Evolutionary conservation across 768 basidiomycete species (phyloP).

Genomic region (Lyophyllum shimeji): DNA sequence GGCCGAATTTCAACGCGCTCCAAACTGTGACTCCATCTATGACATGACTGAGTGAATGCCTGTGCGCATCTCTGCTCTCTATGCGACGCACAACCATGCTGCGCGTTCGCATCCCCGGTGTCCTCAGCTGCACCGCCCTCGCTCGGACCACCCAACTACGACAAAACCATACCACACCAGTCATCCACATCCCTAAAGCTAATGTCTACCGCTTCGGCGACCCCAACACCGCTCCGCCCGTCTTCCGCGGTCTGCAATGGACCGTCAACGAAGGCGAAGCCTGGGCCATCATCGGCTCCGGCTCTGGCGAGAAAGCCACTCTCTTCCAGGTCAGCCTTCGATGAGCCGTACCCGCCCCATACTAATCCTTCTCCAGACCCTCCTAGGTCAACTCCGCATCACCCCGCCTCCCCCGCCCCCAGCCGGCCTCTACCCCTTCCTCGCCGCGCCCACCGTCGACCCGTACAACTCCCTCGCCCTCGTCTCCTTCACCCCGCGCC

Average conservation of each 20-base stretch:
- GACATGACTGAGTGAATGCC: too few species aligned
- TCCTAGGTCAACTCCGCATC: conserved; percentile 72
- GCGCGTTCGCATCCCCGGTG: neutral
- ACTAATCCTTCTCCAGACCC: conserved; percentile 38
- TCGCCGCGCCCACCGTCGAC: conserved; percentile 40
- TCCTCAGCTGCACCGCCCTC: too few species aligned
- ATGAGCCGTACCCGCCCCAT: neutral
- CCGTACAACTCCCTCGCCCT: conserved; percentile 49
- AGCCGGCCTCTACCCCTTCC: conserved; percentile 77
- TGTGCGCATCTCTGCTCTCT: too few species aligned
- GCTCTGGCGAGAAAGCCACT: conserved; percentile 58
- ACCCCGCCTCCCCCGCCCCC: conserved; percentile 59
- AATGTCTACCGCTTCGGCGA: conserved; percentile 63
- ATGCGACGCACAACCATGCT: too few species aligned
- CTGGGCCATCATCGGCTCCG: conserved; percentile 76
- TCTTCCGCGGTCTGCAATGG: conserved; percentile 59
- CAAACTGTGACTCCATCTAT: too few species aligned
- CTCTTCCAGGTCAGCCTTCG: conserved; percentile 59
- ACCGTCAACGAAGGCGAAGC: conserved; percentile 58
- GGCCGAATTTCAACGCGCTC: too few species aligned
- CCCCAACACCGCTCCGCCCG: conserved; percentile 42
- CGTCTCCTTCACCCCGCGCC: conserved; percentile 69
- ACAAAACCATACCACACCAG: conserved; percentile 8
- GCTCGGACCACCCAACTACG: neutral
- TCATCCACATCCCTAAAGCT: conserved; percentile 43